Base-by-base conservation (phyloP, 306 rosid genomes). In the Dryas octopetala region DNA sequence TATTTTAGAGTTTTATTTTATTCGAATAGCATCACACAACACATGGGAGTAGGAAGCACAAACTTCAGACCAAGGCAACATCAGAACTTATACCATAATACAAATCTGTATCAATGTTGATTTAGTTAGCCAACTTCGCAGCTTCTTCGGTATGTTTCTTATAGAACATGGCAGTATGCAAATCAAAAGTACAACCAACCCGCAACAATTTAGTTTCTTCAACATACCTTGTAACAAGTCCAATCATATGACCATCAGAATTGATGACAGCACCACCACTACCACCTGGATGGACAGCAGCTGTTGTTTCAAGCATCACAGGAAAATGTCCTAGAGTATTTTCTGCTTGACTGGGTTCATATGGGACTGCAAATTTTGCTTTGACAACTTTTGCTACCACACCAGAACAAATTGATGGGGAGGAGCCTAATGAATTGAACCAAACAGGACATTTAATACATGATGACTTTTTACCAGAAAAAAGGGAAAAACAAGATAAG, bases 221-320 rank as follows among this genome's bases (percentile, higher is more conserved):
- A 23, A 46, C 68, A 51, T 77, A 95, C 98, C 98, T 95, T 53
- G 99, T 92, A 73, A 95, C 96, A 70, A 92, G 88, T 74, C 98
- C 97, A 79, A 95, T 92, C 97, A 92, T 89, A 85, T 77, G 91
- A 73, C 97, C 99, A 41, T 88, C 90, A 32, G 87, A 83, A 86
- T 95, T 86, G 73, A 95, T 84, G 57, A 95, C 93, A 76, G 97
- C 93, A 48, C 97, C 99, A 63, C 99, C 97, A 84, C 99, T 95
- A 80, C 96, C 90, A 65, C 99, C 99, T 15, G 99, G 97, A 82
- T 92, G 97, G 86, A 95, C 90, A 70, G 97, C 89, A 32, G 99
- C 96, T 52, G 97, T 92, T 74, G 98, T 92, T 89, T 95, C 97
- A 41, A 95, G 91, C 97, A 92, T 95, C 62, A 80, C 96, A 5